Evolutionary conservation across 768 basidiomycete genomes (phyloP).

Genomic region (Porphyrellus cyaneotinctus): DNA sequence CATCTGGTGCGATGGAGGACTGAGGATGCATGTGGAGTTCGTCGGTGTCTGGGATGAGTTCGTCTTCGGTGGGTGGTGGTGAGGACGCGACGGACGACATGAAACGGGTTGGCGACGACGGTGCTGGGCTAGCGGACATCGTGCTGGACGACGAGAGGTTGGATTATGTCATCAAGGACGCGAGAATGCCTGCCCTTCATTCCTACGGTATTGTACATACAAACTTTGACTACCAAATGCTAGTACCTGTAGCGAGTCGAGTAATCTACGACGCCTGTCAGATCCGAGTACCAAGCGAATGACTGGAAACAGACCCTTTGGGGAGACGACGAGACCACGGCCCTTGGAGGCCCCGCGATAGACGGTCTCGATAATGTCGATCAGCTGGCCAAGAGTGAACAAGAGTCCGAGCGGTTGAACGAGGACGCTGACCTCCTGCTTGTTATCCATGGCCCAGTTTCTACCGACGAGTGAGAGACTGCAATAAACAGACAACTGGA

Average conservation of each 20-base stretch:
- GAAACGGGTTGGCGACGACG: constrained; percentile 9
- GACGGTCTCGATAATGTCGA: constrained; percentile 97
- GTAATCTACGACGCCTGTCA: constrained; percentile 49
- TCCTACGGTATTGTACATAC: no score
- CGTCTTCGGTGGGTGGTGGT: constrained; percentile 20
- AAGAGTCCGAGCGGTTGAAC: background rate
- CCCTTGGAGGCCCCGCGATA: constrained; percentile 98
- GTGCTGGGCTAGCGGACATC: constrained; percentile 24
- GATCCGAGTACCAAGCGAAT: background rate
- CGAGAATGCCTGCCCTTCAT: constrained; percentile 29
- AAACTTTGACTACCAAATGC: background rate
- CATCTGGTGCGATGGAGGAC: constrained; percentile 15
- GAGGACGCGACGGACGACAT: constrained; percentile 28
- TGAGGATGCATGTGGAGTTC: no score
- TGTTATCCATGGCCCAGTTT: constrained; percentile 99
- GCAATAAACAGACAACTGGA: no score
- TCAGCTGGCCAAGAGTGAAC: constrained; percentile 54
- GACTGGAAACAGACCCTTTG: constrained; percentile 62
- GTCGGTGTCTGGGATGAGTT: no score
- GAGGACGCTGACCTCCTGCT: constrained; percentile 73
- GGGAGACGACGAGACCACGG: constrained; percentile 94
- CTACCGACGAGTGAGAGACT: constrained; percentile 37
- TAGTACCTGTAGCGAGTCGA: constrained; percentile 79
- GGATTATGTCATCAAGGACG: constrained; percentile 28
- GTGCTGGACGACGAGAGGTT: no score